These are phyloP conservation scores for Tausonia pullulans DNA, from an alignment of 1,284 basidiomycete genomes.

Conservation along the genomic window DNA sequence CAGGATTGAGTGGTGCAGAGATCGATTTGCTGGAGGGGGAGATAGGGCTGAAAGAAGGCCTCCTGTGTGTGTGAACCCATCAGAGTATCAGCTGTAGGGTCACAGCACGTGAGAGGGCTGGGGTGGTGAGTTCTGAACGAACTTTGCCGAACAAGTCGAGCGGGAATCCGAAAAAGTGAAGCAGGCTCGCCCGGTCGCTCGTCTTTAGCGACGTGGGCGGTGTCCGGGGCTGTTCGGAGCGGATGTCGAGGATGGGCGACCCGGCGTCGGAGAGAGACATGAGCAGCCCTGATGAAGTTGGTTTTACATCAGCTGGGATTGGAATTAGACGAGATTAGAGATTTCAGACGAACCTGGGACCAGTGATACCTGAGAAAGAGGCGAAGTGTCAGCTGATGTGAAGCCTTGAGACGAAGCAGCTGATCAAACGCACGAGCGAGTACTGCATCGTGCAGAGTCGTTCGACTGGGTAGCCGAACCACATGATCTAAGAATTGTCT, in stretches of 20 bases:
- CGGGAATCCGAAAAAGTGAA: slow-evolving; percentile 83
- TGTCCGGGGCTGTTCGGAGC: slow-evolving; percentile 51
- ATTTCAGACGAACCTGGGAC: slow-evolving; percentile 49
- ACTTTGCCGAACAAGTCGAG: slow-evolving; percentile 83
- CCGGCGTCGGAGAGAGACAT: slow-evolving; percentile 84
- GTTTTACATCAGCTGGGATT: too few relatives aligned
- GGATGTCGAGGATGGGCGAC: slow-evolving; percentile 67
- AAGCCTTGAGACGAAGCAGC: slow-evolving; percentile 18
- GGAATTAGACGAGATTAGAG: neutral
- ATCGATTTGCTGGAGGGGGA: slow-evolving; percentile 91
- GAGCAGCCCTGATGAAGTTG: slow-evolving; percentile 49
- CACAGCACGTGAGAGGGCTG: too few relatives aligned
- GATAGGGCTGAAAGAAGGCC: slow-evolving; percentile 94
- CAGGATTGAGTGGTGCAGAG: slow-evolving; percentile 69
- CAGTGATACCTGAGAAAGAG: slow-evolving; percentile 45
- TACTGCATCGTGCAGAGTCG: slow-evolving; percentile 95
- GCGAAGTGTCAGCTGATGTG: slow-evolving; percentile 24
- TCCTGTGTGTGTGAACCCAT: slow-evolving; percentile 44
- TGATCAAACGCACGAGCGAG: slow-evolving; percentile 46
- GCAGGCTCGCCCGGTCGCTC: slow-evolving; percentile 80
- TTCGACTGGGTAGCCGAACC: slow-evolving; percentile 94
- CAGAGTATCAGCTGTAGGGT: too few relatives aligned
- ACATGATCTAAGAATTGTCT: slow-evolving; percentile 60
- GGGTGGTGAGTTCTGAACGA: slow-evolving; percentile 42
- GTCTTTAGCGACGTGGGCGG: slow-evolving; percentile 64